Evolutionary conservation across 1,284 basidiomycete genomes (phyloP).

Genomic region (Irpex sp.): DNA sequence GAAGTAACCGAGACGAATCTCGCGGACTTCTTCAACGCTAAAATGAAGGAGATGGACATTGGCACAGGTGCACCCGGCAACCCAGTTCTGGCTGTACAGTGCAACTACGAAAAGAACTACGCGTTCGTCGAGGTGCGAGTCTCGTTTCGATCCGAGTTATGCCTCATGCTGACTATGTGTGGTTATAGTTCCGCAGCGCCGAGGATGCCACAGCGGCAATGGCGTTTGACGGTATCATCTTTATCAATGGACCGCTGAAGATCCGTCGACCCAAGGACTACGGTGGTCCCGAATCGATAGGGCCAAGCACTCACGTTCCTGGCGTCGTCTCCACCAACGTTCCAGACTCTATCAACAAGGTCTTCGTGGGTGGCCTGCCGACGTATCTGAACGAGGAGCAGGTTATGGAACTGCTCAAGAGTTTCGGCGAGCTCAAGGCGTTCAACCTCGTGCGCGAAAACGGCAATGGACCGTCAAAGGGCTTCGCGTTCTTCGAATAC

Average conservation of each 20-base stretch:
- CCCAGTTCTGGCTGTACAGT: constrained; percentile 88
- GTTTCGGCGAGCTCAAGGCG: constrained; percentile 94
- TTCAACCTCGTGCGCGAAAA: constrained; percentile 98
- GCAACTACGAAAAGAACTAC: constrained; percentile 98
- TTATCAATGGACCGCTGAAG: constrained; percentile 88
- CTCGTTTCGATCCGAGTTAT: background rate
- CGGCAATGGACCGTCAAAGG: constrained; percentile 87
- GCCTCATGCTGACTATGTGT: background rate
- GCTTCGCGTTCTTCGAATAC: constrained; percentile 99
- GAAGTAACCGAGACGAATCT: constrained; percentile 90
- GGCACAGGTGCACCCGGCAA: constrained; percentile 83
- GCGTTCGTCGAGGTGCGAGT: constrained; percentile 87
- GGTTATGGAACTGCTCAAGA: constrained; percentile 95
- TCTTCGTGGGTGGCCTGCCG: constrained; percentile 96
- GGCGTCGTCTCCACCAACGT: constrained; percentile 96
- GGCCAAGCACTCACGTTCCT: constrained; percentile 77
- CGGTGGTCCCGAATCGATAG: constrained; percentile 64
- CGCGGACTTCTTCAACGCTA: constrained; percentile 90
- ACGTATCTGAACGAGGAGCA: constrained; percentile 96
- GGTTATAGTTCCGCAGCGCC: constrained; percentile 84
- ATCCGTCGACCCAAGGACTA: constrained; percentile 98
- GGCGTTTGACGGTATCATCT: constrained; percentile 96
- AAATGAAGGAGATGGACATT: constrained; percentile 91
- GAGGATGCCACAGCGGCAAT: constrained; percentile 96
- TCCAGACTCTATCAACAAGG: constrained; percentile 96